Base-by-base conservation (phyloP, 345 rosid species). In the Sonneratia caseolaris region DNA sequence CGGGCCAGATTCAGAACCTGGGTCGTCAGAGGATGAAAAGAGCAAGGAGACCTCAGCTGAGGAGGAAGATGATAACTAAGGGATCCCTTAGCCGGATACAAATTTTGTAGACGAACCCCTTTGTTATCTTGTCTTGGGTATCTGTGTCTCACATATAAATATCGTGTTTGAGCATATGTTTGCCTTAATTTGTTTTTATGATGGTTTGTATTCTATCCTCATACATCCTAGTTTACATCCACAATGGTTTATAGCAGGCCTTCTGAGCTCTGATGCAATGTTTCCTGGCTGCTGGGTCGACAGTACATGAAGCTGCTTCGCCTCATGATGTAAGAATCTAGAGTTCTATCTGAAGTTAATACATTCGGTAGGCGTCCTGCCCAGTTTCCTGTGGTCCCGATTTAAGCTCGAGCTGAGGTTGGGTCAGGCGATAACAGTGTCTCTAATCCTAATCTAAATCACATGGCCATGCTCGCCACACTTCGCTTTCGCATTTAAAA, bases 11-110 rank as follows among this genome's bases (percentile, higher is more conserved):
- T 11, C 37, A 11, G 66, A 62, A 27, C 37, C 15, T 7, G 19
- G 5, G 38, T 12, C 66, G 7, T 62, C 66, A 10, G 66, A 62
- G 7, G 79, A 24, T 3, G 82, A 76, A 53, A 37, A 62, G 7
- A 68, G 61, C 37, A 36, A 37, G 71, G 47, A 35, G 12, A 14
- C 64, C 36, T 37, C 66, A 27, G 38, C 37, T 13, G 37, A 55
- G 21, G 69, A 69, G 4, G 71, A 68, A 16, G 76, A 43, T 16
- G 59, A 53, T 57, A 57, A 1, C 64, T 57, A 22, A 57, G 64
- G 59, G 64, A 22, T n/a, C 11, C 64, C 64, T 4, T n/a, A 57
- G 32, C 12, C 64, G 1, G 12, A 35, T 3, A 8, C 64, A 57
- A 57, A 57, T 8, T 57, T 57, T 57, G 61, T 55, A 5, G 9